Evolutionary conservation across 371 early-diverging fungal genomes (phyloP).

Genomic region (Mucor lusitanicus): DNA sequence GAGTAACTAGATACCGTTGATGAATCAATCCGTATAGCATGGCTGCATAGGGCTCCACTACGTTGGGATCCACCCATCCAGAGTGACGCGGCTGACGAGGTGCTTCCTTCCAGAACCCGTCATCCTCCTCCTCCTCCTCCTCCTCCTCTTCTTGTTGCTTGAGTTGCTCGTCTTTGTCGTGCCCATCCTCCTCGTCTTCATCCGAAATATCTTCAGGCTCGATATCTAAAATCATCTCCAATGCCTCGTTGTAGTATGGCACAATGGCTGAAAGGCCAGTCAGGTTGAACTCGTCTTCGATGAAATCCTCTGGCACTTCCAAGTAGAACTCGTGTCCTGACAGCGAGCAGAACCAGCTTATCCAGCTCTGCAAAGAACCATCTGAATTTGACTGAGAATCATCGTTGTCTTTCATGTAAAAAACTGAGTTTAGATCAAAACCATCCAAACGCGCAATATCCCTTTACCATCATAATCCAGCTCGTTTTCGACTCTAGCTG

Average conservation of each 20-base stretch:
- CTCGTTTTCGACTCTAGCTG: slow-evolving; percentile 9
- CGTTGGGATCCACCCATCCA: slow-evolving; percentile 39
- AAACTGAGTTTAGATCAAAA: slow-evolving; percentile 6
- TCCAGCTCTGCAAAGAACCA: slow-evolving; percentile 67
- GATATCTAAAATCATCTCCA: slow-evolving; percentile 86
- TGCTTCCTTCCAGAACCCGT: slow-evolving; percentile 38
- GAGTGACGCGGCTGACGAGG: slow-evolving; percentile 8
- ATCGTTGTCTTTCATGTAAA: slow-evolving; percentile 15
- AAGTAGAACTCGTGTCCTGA: slow-evolving; percentile 85
- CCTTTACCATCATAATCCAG: slow-evolving; percentile 17
- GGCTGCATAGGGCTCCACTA: slow-evolving; percentile 58
- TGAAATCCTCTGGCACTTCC: slow-evolving; percentile 87
- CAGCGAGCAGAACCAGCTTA: slow-evolving; percentile 87
- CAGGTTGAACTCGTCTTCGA: slow-evolving; percentile 94
- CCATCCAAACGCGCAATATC: background rate
- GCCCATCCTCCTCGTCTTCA: slow-evolving; percentile 19
- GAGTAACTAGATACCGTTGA: slow-evolving; percentile 80
- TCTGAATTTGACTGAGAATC: slow-evolving; percentile 25
- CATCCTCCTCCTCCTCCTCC: slow-evolving; percentile 28
- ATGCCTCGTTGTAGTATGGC: slow-evolving; percentile 79
- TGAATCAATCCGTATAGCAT: slow-evolving; percentile 83
- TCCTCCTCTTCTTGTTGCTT: background rate
- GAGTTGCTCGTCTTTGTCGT: background rate
- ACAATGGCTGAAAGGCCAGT: slow-evolving; percentile 87
- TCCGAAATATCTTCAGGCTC: slow-evolving; percentile 64